A percentile compares a stretch with the other conserved stretches of the same genome.
Conservation (phyloP, 2,329 filamentous ascomycete genomes). For the Dryadomyces quercus-mongolicae region DNA sequence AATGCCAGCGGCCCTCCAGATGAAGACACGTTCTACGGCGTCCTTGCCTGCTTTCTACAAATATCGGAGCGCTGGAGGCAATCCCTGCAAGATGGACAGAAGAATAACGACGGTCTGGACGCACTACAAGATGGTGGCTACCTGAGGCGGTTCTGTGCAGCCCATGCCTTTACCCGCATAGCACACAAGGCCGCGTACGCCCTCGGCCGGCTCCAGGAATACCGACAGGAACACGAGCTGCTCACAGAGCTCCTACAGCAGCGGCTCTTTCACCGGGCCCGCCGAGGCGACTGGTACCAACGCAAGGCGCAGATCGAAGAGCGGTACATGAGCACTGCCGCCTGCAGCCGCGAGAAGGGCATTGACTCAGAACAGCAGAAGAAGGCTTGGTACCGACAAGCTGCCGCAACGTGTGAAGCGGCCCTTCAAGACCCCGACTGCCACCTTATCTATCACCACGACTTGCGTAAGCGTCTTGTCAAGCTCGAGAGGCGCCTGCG, state of each 20-base stretch:
- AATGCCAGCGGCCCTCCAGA: constrained; percentile 65
- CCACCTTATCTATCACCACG: constrained; percentile 87
- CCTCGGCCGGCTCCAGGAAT: constrained; percentile 69
- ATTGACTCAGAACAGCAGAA: constrained; percentile 24
- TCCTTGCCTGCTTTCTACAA: constrained; percentile 60
- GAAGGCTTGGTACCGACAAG: constrained; percentile 69
- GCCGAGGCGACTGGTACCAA: constrained; percentile 89
- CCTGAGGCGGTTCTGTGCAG: constrained; percentile 76
- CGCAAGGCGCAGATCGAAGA: constrained; percentile 90
- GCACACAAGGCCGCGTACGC: constrained; percentile 76
- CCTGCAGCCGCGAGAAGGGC: constrained; percentile 22
- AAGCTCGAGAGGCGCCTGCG: constrained; percentile 82
- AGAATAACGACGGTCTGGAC: constrained; percentile 66
- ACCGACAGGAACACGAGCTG: constrained; percentile 63
- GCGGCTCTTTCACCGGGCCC: constrained; percentile 70
- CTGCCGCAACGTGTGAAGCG: constrained; percentile 69
- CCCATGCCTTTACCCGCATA: constrained; percentile 87
- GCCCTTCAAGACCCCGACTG: constrained; percentile 81
- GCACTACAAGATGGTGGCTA: constrained; percentile 80
- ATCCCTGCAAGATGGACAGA: constrained; percentile 60
- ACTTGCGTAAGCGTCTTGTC: constrained; percentile 82
- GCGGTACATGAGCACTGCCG: constrained; percentile 70
- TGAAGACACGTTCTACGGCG: constrained; percentile 50
- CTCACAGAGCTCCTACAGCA: constrained; percentile 67
- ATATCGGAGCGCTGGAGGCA: constrained; percentile 72